Conservation (phyloP, 2,329 filamentous ascomycete genomes). For the Phialophora expanda region DNA sequence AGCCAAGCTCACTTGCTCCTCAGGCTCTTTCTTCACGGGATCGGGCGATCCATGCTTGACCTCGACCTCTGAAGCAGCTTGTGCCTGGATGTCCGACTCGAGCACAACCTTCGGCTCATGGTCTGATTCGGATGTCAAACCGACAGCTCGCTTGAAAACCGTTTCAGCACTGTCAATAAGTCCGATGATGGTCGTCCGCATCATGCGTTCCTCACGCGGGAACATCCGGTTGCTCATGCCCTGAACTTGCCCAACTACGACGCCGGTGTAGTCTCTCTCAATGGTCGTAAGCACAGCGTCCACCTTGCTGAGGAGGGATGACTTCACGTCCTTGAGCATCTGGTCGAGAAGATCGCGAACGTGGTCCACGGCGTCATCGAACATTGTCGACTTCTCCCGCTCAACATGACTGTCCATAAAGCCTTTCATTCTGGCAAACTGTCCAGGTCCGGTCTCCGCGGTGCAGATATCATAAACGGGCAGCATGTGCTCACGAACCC, state of each 20-base stretch:
- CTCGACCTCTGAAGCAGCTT: background rate
- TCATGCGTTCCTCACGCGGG: background rate
- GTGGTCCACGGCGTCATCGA: constrained; percentile 50
- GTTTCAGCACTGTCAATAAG: constrained; percentile 11
- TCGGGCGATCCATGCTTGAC: background rate
- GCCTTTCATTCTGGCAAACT: constrained; percentile 59
- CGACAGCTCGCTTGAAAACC: constrained; percentile 11
- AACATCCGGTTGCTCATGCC: background rate
- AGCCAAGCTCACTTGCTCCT: background rate
- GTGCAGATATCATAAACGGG: constrained; percentile 48
- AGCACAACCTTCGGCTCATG: background rate
- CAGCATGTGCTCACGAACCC: constrained; percentile 54
- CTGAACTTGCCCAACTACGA: constrained; percentile 1
- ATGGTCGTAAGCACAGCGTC: background rate
- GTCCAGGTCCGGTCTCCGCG: background rate
- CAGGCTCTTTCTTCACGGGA: background rate
- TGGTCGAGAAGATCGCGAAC: constrained; percentile 50
- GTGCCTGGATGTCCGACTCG: background rate
- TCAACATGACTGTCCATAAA: constrained; percentile 56
- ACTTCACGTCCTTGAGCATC: background rate
- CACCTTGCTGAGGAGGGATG: background rate
- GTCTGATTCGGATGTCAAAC: background rate
- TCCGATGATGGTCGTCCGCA: background rate
- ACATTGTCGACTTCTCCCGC: constrained; percentile 54
- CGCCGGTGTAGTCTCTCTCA: constrained; percentile 8